Conservation (phyloP, 2,329 filamentous ascomycete genomes). For the Stenocarpella maydis region DNA sequence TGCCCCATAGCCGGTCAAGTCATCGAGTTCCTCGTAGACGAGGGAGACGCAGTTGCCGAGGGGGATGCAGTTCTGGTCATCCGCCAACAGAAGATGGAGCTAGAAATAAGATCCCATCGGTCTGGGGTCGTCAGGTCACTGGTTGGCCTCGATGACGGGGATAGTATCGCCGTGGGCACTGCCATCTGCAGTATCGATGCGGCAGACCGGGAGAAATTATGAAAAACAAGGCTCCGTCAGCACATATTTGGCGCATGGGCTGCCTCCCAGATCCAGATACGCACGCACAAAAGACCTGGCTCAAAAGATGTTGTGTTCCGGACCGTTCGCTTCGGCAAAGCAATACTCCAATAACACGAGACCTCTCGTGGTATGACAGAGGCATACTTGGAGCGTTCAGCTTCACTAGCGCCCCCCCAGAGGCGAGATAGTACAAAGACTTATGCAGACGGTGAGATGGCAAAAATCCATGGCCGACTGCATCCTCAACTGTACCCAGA, state of each 20-base stretch:
- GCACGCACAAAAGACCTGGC: not conserved
- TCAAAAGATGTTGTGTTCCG: constrained; percentile 4
- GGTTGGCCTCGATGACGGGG: constrained; percentile 59
- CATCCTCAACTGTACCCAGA: not conserved
- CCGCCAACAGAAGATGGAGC: constrained; percentile 75
- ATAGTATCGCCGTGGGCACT: constrained; percentile 64
- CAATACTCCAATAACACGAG: constrained; percentile 19
- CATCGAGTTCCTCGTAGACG: constrained; percentile 65
- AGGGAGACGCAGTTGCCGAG: constrained; percentile 56
- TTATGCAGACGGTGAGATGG: not conserved
- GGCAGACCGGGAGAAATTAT: constrained; percentile 26
- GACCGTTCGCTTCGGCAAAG: constrained; percentile 19
- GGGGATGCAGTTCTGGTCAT: constrained; percentile 66
- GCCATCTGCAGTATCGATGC: constrained; percentile 45
- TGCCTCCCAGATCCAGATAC: not conserved
- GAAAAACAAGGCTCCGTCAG: not conserved
- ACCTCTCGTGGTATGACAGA: constrained; percentile 18
- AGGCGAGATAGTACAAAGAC: not conserved
- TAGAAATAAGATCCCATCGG: constrained; percentile 63
- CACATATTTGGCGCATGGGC: not conserved
- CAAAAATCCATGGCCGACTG: not conserved
- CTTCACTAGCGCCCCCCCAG: constrained; percentile 13
- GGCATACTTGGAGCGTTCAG: constrained; percentile 2
- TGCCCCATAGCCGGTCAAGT: constrained; percentile 60
- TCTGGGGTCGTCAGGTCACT: constrained; percentile 60